These are phyloP conservation scores for Zygnema cylindricum DNA, from an alignment of 139 green algal genomes.

Conservation along the genomic window DNA sequence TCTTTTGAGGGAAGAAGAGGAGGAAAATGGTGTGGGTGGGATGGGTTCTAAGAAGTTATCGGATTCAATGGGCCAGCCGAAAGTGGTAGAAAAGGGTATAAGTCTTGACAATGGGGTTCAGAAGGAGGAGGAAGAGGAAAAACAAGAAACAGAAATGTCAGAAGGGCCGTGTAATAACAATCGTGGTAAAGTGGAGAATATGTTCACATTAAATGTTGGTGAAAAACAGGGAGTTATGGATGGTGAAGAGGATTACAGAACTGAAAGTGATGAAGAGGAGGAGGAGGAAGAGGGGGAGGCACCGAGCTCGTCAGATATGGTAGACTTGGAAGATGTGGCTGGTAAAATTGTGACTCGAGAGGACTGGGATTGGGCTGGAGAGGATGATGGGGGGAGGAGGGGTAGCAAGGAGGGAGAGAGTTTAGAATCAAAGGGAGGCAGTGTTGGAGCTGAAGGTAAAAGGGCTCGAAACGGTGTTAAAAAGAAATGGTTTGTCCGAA, in stretches of 20 bases:
- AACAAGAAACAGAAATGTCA: constrained; percentile 3
- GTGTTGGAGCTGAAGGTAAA: not conserved
- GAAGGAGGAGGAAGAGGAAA: constrained; percentile 22
- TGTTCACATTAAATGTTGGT: not conserved
- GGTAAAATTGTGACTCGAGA: constrained; percentile 6
- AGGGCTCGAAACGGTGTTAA: constrained; percentile 7
- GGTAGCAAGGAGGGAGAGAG: not conserved
- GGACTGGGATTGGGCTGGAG: not conserved
- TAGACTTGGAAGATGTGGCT: constrained; percentile 48
- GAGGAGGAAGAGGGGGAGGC: constrained; percentile 8
- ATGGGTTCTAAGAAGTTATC: too few relatives aligned
- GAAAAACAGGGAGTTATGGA: constrained; percentile 14
- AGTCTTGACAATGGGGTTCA: not conserved
- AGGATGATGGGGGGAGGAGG: not conserved
- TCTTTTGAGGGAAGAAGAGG: not conserved
- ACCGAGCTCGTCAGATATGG: not conserved
- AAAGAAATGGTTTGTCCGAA: constrained; percentile 43
- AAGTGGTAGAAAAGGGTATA: not conserved
- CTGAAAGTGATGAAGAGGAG: constrained; percentile 4
- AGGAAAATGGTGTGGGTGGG: not conserved
- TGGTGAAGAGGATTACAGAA: not conserved
- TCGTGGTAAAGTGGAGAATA: too few relatives aligned
- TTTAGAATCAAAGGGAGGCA: not conserved
- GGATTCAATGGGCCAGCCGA: too few relatives aligned
- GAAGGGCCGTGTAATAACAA: too few relatives aligned